These are phyloP conservation scores for Coleophoma cylindrospora DNA, from an alignment of 2,329 filamentous ascomycete species.

Conservation along the genomic window DNA sequence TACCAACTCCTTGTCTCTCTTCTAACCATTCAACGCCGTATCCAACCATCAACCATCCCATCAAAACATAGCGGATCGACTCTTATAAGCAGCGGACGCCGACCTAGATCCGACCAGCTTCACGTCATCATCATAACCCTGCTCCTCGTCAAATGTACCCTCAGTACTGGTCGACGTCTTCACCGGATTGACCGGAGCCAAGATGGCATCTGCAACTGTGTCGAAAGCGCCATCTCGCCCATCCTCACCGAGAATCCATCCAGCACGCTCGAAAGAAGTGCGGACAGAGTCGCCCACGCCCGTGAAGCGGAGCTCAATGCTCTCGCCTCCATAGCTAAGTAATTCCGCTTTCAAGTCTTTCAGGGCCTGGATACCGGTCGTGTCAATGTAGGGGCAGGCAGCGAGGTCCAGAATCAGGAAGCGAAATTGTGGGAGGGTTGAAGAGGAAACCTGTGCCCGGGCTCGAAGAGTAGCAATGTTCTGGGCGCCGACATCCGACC, in stretches of 20 bases:
- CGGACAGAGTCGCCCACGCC: conserved; percentile 4
- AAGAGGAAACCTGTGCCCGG: background rate
- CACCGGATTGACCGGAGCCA: too few relatives aligned
- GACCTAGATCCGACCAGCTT: background rate
- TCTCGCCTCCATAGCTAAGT: conserved; percentile 1
- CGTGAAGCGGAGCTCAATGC: conserved; percentile 8
- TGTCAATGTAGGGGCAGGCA: conserved; percentile 8
- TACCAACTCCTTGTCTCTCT: too few relatives aligned
- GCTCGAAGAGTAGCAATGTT: conserved; percentile 2
- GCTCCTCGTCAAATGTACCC: background rate
- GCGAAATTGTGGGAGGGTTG: conserved; percentile 1
- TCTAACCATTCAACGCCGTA: too few relatives aligned
- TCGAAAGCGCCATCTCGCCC: background rate
- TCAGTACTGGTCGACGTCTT: too few relatives aligned
- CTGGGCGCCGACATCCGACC: background rate
- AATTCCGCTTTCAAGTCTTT: conserved; percentile 6
- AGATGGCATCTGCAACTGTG: background rate
- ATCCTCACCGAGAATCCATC: conserved; percentile 3
- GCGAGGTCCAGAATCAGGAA: conserved; percentile 7
- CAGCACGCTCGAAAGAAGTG: conserved; percentile 7
- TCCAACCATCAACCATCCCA: too few relatives aligned
- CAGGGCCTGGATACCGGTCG: conserved; percentile 8
- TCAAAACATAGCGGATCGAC: too few relatives aligned
- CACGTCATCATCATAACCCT: background rate
- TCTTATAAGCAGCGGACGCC: too few relatives aligned